These are phyloP conservation scores for Marvania coccoides DNA, from an alignment of 139 green algal genomes.

Conservation along the genomic window DNA sequence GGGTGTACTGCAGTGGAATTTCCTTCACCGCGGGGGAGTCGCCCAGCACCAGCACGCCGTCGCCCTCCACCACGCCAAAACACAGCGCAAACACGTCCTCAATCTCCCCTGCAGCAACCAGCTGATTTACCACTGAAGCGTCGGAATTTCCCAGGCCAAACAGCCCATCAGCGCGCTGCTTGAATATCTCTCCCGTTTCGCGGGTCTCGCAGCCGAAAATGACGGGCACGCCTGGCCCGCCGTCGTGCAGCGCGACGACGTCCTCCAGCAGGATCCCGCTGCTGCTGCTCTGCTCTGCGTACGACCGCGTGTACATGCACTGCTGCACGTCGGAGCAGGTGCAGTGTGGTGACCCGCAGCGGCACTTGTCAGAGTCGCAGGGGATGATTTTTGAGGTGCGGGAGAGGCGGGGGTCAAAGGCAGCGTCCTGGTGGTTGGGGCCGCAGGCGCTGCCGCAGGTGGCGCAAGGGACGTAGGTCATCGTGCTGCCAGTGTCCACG, in stretches of 20 bases:
- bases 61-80: constrained; percentile 69
- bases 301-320: constrained; percentile 77
- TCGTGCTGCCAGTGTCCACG: constrained; percentile 91
- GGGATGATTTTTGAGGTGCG: constrained; percentile 40
- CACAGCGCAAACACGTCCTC: constrained; percentile 82
- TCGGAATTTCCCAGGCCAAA: constrained; percentile 80
- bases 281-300: constrained; percentile 78
- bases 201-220: constrained; percentile 78
- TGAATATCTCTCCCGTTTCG: constrained; percentile 88
- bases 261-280: constrained; percentile 65
- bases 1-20: constrained; percentile 49
- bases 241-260: constrained; percentile 32
- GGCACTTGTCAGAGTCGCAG: constrained; percentile 54
- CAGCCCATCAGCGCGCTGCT: constrained; percentile 85
- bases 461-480: constrained; percentile 89
- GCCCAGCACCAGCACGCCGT: constrained; percentile 61
- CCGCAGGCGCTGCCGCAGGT: constrained; percentile 46
- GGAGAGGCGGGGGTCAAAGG: constrained; percentile 58
- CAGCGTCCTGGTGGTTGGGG: constrained; percentile 54
- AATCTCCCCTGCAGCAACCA: constrained; percentile 55
- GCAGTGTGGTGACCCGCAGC: constrained; percentile 63
- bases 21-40: constrained; percentile 12
- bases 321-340: constrained; percentile 34
- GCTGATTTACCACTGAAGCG: constrained; percentile 70
- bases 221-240: constrained; percentile 16